Percentiles rank a stretch among this genome's conserved stretches.
phyloP scores from a whole-genome alignment of 2,329 filamentous ascomycete genomes.

The Cordyceps javanica region DNA sequence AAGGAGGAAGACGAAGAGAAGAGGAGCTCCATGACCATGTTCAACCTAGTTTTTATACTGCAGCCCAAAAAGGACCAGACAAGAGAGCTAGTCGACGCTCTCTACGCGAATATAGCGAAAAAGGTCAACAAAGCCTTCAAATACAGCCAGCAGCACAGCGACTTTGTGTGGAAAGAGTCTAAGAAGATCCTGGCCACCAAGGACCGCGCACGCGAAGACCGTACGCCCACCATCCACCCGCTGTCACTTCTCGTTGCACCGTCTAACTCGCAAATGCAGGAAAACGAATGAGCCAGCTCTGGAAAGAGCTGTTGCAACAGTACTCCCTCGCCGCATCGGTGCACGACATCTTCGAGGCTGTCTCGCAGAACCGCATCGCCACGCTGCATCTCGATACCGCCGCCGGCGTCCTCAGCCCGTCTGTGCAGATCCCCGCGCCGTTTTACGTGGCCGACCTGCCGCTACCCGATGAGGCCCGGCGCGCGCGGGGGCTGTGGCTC shows the following conservation, averaged over 20 bases:
- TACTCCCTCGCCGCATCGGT: slow-evolving; percentile 80
- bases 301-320: slow-evolving; percentile 62
- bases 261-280: slow-evolving; percentile 26
- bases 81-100: slow-evolving; percentile 63
- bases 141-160: slow-evolving; percentile 81
- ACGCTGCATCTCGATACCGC: slow-evolving; percentile 68
- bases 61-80: slow-evolving; percentile 74
- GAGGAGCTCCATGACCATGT: slow-evolving; percentile 82
- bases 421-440: slow-evolving; percentile 58
- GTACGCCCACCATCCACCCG: slow-evolving; percentile 30
- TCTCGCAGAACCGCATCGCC: slow-evolving; percentile 80
- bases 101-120: slow-evolving; percentile 85
- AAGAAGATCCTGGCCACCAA: slow-evolving; percentile 76
- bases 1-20: slow-evolving; percentile 53
- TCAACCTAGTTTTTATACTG: slow-evolving; percentile 91
- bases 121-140: slow-evolving; percentile 90
- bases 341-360: slow-evolving; percentile 72
- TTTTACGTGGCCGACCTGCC: slow-evolving; percentile 70
- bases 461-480: slow-evolving; percentile 58
- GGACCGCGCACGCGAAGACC: slow-evolving; percentile 69
- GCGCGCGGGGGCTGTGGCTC: slow-evolving; percentile 69
- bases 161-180: slow-evolving; percentile 89
- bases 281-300: slow-evolving; percentile 58
- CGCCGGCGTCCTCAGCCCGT: slow-evolving; percentile 52
- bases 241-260: not conserved